These are phyloP conservation scores for Russula foetens DNA, from an alignment of 768 basidiomycete genomes.

Conservation along the genomic window DNA sequence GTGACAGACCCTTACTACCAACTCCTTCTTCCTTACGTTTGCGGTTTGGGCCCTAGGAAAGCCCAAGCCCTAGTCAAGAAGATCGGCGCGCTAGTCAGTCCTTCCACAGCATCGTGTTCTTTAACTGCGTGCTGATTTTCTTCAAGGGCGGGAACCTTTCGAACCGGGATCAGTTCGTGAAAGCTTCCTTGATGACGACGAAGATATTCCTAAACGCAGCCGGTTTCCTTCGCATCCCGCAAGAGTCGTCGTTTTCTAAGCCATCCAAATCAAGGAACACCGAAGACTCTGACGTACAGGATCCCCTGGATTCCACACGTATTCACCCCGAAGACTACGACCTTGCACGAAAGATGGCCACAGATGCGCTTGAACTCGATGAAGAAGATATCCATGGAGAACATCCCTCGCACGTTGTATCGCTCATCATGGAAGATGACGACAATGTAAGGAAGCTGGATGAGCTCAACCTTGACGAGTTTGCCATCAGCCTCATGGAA, in stretches of 20 bases:
- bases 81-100: conserved; percentile 64
- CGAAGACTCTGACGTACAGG: conserved; percentile 64
- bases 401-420: conserved; percentile 86
- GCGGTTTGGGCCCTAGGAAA: conserved; percentile 93
- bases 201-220: conserved; percentile 90
- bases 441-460: conserved; percentile 75
- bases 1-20: conserved; percentile 86
- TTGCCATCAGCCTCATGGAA: conserved; percentile 85
- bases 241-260: conserved; percentile 51
- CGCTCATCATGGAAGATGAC: conserved; percentile 73
- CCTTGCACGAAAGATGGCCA: conserved; percentile 96
- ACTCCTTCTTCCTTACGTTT: conserved; percentile 79
- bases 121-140: conserved; percentile 1
- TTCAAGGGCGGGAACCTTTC: conserved; percentile 75
- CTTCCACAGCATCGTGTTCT: background rate
- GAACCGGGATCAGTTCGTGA: conserved; percentile 86
- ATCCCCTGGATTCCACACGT: conserved; percentile 90
- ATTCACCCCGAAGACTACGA: conserved; percentile 98
- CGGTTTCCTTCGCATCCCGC: conserved; percentile 82
- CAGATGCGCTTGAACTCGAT: conserved; percentile 93
- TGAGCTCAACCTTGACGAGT: conserved; percentile 92
- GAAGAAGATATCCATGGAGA: conserved; percentile 92
- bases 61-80: conserved; percentile 77
- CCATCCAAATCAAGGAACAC: conserved; percentile 49
- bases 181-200: conserved; percentile 67